These are phyloP conservation scores for Glomus cerebriforme DNA, from an alignment of 192 early-diverging fungal genomes.

Conservation along the genomic window DNA sequence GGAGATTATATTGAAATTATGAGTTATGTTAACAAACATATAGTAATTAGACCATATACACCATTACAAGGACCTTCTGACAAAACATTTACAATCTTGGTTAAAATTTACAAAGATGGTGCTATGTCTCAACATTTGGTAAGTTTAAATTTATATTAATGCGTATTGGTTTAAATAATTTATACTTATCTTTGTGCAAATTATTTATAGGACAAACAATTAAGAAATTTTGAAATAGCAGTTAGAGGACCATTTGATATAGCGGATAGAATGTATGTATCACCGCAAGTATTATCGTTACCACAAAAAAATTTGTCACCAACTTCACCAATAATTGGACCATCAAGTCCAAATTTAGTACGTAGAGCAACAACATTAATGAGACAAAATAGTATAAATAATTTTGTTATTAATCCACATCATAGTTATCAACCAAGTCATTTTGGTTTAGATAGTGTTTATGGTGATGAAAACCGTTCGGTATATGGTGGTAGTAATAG, in stretches of 20 bases:
- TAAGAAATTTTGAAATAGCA: conserved; percentile 11
- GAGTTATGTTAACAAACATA: conserved; percentile 10
- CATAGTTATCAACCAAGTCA: background rate
- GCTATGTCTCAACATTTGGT: conserved; percentile 11
- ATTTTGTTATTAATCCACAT: background rate
- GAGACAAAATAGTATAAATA: background rate
- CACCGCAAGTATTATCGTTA: background rate
- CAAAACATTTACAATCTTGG: conserved; percentile 5
- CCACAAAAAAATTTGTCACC: background rate
- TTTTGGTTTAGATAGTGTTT: background rate
- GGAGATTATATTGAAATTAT: conserved; percentile 31
- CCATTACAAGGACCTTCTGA: background rate
- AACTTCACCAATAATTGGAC: background rate
- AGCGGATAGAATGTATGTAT: background rate
- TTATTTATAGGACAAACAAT: conserved; percentile 15
- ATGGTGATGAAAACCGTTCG: background rate
- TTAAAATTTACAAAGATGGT: conserved; percentile 16
- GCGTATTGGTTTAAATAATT: background rate
- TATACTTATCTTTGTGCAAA: background rate
- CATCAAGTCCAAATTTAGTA: background rate
- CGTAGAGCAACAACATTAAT: background rate
- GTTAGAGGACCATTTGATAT: conserved; percentile 32
- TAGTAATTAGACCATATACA: conserved; percentile 17
- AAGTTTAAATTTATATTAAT: background rate
- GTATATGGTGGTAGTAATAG: background rate